A percentile compares a stretch with the other conserved stretches of the same genome.
These are phyloP conservation scores for Fusarium dimerum DNA, from an alignment of 2,329 filamentous ascomycete species.

Conservation along the genomic window DNA sequence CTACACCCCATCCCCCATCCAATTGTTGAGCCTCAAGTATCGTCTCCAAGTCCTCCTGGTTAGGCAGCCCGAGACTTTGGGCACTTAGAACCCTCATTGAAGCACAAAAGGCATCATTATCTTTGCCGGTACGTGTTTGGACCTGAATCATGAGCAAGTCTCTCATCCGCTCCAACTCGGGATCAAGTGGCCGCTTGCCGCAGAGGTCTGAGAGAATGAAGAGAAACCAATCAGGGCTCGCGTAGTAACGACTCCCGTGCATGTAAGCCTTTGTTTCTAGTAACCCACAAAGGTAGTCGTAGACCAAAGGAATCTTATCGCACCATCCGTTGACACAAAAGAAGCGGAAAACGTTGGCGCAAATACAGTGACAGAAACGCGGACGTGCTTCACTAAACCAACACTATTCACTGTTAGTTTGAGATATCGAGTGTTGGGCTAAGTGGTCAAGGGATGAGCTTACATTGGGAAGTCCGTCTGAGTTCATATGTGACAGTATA, in stretches of 20 bases:
- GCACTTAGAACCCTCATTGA: conserved; percentile 1
- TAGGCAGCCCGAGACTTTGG: not conserved
- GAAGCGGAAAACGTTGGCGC: conserved; percentile 9
- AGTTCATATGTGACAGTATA: conserved; percentile 1
- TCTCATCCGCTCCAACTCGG: not conserved
- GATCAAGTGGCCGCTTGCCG: not conserved
- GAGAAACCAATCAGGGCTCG: conserved; percentile 5
- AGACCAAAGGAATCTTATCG: not conserved
- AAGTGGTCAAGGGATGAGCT: not conserved
- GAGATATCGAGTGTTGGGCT: not conserved
- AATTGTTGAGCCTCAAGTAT: not conserved
- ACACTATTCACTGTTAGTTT: not conserved
- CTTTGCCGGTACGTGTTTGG: not conserved
- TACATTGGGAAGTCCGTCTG: conserved; percentile 4
- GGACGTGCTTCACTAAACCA: not conserved
- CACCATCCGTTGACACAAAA: conserved; percentile 1
- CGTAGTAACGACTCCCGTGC: conserved; percentile 7
- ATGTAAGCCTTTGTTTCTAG: conserved; percentile 5
- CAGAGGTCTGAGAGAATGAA: conserved; percentile 3
- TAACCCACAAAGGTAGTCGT: not conserved
- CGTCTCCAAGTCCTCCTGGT: not conserved
- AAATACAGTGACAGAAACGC: conserved; percentile 4
- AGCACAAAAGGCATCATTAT: not conserved
- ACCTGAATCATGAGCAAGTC: not conserved
- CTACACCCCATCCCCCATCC: conserved; percentile 3